Evolutionary conservation across 768 basidiomycete species (phyloP), one percentile per base, ranked within the genome.

Genomic region (Auricularia heimuer): DNA sequence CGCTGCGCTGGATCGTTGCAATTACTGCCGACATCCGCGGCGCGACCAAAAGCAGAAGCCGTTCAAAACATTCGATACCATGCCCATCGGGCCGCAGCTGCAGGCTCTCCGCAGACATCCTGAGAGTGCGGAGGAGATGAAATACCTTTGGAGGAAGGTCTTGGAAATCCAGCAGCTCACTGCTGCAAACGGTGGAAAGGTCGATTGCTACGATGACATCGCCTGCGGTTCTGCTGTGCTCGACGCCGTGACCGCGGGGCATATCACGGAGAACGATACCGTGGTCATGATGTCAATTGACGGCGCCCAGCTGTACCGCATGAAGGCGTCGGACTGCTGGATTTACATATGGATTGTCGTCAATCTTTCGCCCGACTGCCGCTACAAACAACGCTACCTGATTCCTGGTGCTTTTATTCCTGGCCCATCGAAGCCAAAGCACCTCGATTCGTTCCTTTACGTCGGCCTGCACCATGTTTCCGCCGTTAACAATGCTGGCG

Each of bases 271-370:
- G 2, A 67, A 77, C 10, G 76, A 81, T 63, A 75, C 73, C 0
- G 64, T 78, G 0, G 65, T 82, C 0, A 66, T 74, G 51, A 65
- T 78, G 8, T 78, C 77, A 0, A 65, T 78, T 0, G 78, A 81
- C 67, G 76, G 81, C 7, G 77, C 77, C 0, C 80, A 82, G 65
- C 74, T 82, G 0, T 81, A 79, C 64, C 68, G 67, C n/a, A 72
- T 71, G 65, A 81, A 80, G 67, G 65, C 68, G 34, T 82, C 79
- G 0, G 78, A 81, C 61, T 74, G 71, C 24, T 80, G 78, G 79
- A 78, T 81, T 3, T 72, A 64, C 34, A 76, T 82, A 7, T 81
- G 80, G 79, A 64, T 64, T 51, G 47, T 51, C 16, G 47, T 51
- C 56, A 65, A 79, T 63, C 69, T 71, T 8, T 44, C 63, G 6